phyloP scores from a whole-genome alignment of 2,329 filamentous ascomycete species.

The Paraconiothyrium sp. region DNA sequence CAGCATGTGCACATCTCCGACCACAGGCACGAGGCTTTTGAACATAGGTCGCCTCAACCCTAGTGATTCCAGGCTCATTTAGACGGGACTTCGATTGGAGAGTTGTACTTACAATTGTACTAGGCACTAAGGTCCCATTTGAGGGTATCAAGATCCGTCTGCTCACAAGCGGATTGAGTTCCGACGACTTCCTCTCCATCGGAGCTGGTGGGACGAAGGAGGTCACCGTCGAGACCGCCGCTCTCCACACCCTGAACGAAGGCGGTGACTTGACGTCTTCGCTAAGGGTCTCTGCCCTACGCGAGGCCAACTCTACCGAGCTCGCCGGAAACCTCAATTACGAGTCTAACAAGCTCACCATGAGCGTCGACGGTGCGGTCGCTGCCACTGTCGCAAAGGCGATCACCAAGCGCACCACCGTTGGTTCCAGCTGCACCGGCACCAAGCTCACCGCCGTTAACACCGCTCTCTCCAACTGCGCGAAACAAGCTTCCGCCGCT shows the following conservation, averaged over 20 bases:
- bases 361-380: constrained; percentile 65
- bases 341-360: constrained; percentile 66
- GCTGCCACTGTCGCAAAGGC: constrained; percentile 61
- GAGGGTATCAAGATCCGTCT: constrained; percentile 64
- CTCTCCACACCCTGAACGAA: constrained; percentile 62
- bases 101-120: constrained; percentile 14
- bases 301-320: constrained; percentile 60
- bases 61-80: neutral
- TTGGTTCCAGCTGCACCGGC: constrained; percentile 66
- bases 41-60: neutral
- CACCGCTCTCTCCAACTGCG: constrained; percentile 65
- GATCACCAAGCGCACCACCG: constrained; percentile 61
- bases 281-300: constrained; percentile 58
- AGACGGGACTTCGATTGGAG: neutral
- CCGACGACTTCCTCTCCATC: constrained; percentile 63
- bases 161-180: constrained; percentile 54
- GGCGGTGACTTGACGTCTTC: constrained; percentile 65
- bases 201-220: constrained; percentile 59
- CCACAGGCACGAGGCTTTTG: neutral
- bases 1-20: neutral
- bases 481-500: constrained; percentile 63
- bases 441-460: constrained; percentile 56
- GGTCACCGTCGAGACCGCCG: constrained; percentile 64
- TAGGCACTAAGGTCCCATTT: constrained; percentile 59
- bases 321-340: constrained; percentile 66